These are phyloP conservation scores for Debaryomycetaceae sp. DNA, from an alignment of 1,139 yeast species.

Conservation along the genomic window DNA sequence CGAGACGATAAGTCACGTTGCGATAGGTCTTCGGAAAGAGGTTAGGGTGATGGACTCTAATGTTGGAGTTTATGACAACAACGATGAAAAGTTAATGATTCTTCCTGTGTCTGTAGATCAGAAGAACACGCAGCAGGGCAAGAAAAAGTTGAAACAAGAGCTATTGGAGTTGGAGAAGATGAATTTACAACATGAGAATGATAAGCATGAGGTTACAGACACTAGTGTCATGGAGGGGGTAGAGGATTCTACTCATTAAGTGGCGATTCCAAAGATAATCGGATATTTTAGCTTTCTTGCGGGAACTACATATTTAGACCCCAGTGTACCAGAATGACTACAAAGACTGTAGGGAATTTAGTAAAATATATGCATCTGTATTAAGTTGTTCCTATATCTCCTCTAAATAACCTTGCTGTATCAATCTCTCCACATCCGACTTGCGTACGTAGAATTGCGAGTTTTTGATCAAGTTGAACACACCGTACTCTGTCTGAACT, in stretches of 20 bases:
- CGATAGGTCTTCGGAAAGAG: conserved; percentile 52
- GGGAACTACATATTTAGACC: too few relatives aligned
- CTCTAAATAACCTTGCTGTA: conserved; percentile 91
- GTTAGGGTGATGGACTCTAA: conserved; percentile 57
- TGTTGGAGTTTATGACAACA: conserved; percentile 44
- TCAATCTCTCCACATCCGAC: conserved; percentile 87
- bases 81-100: conserved; percentile 48
- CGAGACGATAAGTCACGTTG: conserved; percentile 32
- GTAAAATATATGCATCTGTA: not conserved
- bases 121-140: conserved; percentile 58
- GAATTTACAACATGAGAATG: conserved; percentile 9
- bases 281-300: not conserved
- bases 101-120: conserved; percentile 60
- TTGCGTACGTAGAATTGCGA: conserved; percentile 93
- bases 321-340: too few relatives aligned
- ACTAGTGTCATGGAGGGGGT: conserved; percentile 1
- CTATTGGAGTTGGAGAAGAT: conserved; percentile 23
- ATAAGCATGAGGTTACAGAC: not conserved
- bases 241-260: not conserved
- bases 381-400: conserved; percentile 41
- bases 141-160: conserved; percentile 41
- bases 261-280: not conserved
- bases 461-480: conserved; percentile 89
- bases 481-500: conserved; percentile 96
- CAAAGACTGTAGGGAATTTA: too few relatives aligned